Evolutionary conservation across 176 grass and related monocot species (phyloP).

Genomic region (Avena eriantha): DNA sequence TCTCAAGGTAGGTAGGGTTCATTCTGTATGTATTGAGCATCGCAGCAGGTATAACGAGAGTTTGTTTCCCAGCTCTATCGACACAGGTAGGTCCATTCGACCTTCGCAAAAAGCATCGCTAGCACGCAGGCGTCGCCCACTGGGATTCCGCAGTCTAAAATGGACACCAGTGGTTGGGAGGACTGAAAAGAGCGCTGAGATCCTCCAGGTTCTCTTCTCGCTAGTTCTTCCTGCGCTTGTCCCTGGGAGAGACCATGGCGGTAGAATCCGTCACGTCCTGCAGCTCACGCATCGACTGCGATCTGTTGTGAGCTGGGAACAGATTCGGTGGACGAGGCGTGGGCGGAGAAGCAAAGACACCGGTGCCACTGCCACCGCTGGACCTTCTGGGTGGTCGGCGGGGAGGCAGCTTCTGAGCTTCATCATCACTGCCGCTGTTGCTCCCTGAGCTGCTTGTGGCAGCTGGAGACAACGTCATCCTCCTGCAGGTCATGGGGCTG

Average conservation of each 20-base stretch:
- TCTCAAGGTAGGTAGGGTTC: slow-evolving; percentile 3
- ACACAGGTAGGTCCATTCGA: slow-evolving; percentile 23
- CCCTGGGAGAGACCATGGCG: slow-evolving; percentile 58
- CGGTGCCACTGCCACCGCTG: slow-evolving; percentile 18
- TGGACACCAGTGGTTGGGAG: slow-evolving; percentile 45
- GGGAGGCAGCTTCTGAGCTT: slow-evolving; percentile 49
- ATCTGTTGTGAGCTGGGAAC: slow-evolving; percentile 51
- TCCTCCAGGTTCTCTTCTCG: slow-evolving; percentile 3
- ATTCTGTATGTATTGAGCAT: slow-evolving; percentile 49
- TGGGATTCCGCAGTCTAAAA: slow-evolving; percentile 58
- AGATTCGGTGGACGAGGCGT: slow-evolving; percentile 43
- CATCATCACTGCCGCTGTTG: slow-evolving; percentile 71
- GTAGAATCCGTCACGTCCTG: slow-evolving; percentile 65
- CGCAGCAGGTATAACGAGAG: slow-evolving; percentile 48
- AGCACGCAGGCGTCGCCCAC: slow-evolving; percentile 18
- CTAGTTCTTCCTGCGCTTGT: slow-evolving; percentile 73
- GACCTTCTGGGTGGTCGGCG: slow-evolving; percentile 57
- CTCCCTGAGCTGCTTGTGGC: slow-evolving; percentile 77
- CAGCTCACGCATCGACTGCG: slow-evolving; percentile 70
- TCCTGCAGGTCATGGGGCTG: slow-evolving; percentile 60
- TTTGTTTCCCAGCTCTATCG: slow-evolving; percentile 31
- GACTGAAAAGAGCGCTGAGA: slow-evolving; percentile 18
- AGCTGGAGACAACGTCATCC: slow-evolving; percentile 41
- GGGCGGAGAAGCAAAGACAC: slow-evolving; percentile 54
- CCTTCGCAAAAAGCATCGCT: slow-evolving; percentile 37